A percentile compares a stretch with the other conserved stretches of the same genome.
phyloP scores from a whole-genome alignment of 768 basidiomycete genomes.

The Exidia glandulosa region DNA sequence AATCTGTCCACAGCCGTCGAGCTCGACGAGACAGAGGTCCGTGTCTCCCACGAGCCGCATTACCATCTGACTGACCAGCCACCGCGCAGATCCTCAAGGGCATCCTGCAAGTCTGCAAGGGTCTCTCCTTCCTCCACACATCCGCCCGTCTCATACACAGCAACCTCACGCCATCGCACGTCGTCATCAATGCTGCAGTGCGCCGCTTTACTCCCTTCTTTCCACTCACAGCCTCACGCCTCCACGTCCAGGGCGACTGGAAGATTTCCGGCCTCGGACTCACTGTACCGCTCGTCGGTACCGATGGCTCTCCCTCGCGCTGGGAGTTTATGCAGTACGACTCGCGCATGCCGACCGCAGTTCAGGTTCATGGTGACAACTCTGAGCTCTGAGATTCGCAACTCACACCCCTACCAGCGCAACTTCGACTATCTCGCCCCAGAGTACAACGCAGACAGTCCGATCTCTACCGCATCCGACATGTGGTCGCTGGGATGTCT shows the following conservation, averaged over 20 bases:
- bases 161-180: conserved; percentile 76
- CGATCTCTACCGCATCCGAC: conserved; percentile 77
- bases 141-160: conserved; percentile 89
- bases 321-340: conserved; percentile 93
- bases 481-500: conserved; percentile 89
- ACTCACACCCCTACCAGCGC: not conserved
- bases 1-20: conserved; percentile 50
- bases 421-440: conserved; percentile 46
- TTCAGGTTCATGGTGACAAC: conserved; percentile 82
- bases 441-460: conserved; percentile 91
- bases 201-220: conserved; percentile 7
- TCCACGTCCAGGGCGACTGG: conserved; percentile 79
- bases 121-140: conserved; percentile 79
- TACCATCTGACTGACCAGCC: not conserved
- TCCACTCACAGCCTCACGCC: not conserved
- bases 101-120: conserved; percentile 84
- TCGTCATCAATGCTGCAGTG: conserved; percentile 83
- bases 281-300: conserved; percentile 61
- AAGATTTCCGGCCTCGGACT: conserved; percentile 86
- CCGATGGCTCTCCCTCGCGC: conserved; percentile 60
- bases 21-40: conserved; percentile 90
- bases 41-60: conserved; percentile 11
- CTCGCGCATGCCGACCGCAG: conserved; percentile 61
- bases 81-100: conserved; percentile 81
- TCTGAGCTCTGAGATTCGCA: not conserved